Evolutionary conservation across 768 basidiomycete genomes (phyloP), one percentile per base, ranked within the genome.

Genomic region (Russula ochroleuca): DNA sequence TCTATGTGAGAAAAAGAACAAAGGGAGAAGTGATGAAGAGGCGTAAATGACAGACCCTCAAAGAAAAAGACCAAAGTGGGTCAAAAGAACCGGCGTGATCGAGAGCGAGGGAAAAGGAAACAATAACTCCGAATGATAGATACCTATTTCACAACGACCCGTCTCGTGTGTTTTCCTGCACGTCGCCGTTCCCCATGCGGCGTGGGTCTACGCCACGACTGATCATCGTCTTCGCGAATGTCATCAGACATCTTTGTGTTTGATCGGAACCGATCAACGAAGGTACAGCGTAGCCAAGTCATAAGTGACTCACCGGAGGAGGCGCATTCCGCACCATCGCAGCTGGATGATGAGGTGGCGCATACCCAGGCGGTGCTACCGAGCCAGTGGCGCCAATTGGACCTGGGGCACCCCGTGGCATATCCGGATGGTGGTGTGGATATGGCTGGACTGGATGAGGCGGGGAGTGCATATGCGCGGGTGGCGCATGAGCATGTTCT

Each of bases 101-200:
- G 62, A 51, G n/a, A 62, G 28, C 13, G 15, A 62, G 38, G 28
- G n/a, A 38, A 59, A 40, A 14, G n/a, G 15, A 31, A 40, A 47
- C 47, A 19, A 37, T 47, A 63, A 53, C 62, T 58, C 62, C 56
- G 62, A 58, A 51, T 43, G 38, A 57, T 41, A 63, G 10, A 35
- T 50, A 57, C 56, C 35, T 53, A 61, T 65, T 71, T 73, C 57
- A 74, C 73, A 48, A 90, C 83, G 38, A 90, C 84, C 58, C 89
- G 82, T 70, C 79, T 80, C 25, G 89, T 91, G 72, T 91, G 89
- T 72, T 92, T 92, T 55, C 89, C 89, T 57, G 89, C 89, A 61
- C 89, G 79, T 60, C 89, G 78, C 25, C 89, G 83, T 72, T 90
- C 88, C 45, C 82, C 81, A 69, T 86, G 85, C 23, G 89, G 88